Evolutionary conservation across 768 basidiomycete genomes (phyloP), one percentile per base, ranked within the genome.

Genomic region (Grammothele lineata): DNA sequence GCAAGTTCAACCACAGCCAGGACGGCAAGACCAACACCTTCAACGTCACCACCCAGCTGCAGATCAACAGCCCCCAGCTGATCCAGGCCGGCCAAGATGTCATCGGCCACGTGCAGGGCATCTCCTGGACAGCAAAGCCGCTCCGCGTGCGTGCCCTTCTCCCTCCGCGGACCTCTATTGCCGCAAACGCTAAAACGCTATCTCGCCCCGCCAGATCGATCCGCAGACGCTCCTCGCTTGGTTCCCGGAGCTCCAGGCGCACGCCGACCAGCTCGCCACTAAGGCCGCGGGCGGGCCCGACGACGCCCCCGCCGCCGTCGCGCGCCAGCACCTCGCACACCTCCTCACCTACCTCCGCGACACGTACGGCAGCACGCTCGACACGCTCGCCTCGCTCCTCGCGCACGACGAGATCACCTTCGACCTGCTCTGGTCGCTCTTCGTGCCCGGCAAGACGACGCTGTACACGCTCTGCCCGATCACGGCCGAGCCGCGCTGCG

Each of bases 51-150:
- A 61, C 58, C 9, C 14, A 50, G 7, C 38, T 82, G 21, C 69
- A 81, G 45, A 64, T 84, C 61, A 81, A 81, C 63, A 82, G 79
- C 55, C 70, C 67, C 22, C 77, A 77, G 53, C 71, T 84, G 46
- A 61, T 77, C 19, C 73, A 77, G 53, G 76, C 76, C 2, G 80
- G 78, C 54, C 73, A 77, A 51, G 76, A 78, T 33, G 75, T 83
- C 17, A 75, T 84, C 48, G 67, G 73, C 44, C 67, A 71, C 4
- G 78, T 77, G 71, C 77, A 76, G 22, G 81, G 80, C 14, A 65
- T 81, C 21, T 81, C 81, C 7, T 84, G 82, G 81, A 75, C 77
- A 25, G 59, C 74, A 4, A 74, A 78, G 23, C 78, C 79, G 6
- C 67, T 83, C 9, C 74, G 78, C 63, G 80, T 80, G 56, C 5